Base-by-base conservation (phyloP, 345 rosid species). In the Euclidium syriacum region DNA sequence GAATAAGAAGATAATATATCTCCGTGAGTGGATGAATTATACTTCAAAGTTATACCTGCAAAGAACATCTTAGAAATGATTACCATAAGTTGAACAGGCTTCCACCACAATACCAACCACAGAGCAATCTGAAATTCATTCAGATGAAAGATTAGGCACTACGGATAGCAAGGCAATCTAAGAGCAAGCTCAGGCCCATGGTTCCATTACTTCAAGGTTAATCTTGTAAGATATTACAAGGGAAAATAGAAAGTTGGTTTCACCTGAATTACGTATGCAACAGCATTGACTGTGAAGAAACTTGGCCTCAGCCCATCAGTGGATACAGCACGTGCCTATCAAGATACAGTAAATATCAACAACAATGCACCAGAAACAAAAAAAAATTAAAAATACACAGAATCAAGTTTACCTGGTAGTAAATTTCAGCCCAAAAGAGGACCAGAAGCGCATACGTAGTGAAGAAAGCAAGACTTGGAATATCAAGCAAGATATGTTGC, bases 361-460 rank as follows among this genome's bases (percentile, higher is more conserved):
- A n/a, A 25, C 26, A 17, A 7, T 34, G 53, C 15, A 22, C 32
- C 27, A 15, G 19, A 38, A 35, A 65, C 51, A 20, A n/a, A 3
- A n/a, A n/a, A n/a, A 15, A 3, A 5, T 6, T 1, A 1, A 54
- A 59, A 12, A 43, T 6, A 44, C 7, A 24, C 20, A 32, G 4
- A 4, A 33, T 14, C 14, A 25, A 30, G 23, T 17, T 44, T 60
- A 82, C 96, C 89, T 86, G 95, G 73, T 82, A 82, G 73, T 83
- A 90, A 48, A 87, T 90, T 75, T 90, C 95, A 0, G 95, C 90
- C 92, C 88, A 90, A 62, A 90, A 90, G 71, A 90, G 76, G 17
- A 87, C 88, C 10, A 90, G 83, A 10, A 90, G 73, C 10, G 91
- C 78, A 59, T 90, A 90, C 0, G 95, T 90, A 9, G 90, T 81